These are phyloP conservation scores for Neolentinus lepideus DNA, from an alignment of 1,284 basidiomycete genomes.

Conservation along the genomic window DNA sequence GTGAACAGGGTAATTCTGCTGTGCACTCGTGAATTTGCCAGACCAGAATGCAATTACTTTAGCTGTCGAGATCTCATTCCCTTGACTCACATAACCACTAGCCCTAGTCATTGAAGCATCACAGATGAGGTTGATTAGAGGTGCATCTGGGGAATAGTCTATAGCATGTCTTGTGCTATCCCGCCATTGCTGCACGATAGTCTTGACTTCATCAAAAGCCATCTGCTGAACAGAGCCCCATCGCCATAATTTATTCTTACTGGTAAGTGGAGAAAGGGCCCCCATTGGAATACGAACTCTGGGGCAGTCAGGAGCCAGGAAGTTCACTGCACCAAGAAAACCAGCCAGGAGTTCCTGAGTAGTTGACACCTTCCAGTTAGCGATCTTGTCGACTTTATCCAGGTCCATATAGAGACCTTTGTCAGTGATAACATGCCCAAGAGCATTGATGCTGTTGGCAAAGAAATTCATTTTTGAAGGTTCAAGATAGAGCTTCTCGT, in stretches of 20 bases:
- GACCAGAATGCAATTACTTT: conserved; percentile 13
- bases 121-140: conserved; percentile 11
- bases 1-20: conserved; percentile 21
- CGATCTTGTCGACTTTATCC: conserved; percentile 20
- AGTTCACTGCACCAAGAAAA: conserved; percentile 21
- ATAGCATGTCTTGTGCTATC: conserved; percentile 14
- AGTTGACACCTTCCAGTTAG: conserved; percentile 22
- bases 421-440: conserved; percentile 23
- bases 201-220: conserved; percentile 21
- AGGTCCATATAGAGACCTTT: conserved; percentile 24
- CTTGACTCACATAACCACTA: conserved; percentile 16
- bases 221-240: conserved; percentile 19
- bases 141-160: conserved; percentile 13
- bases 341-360: conserved; percentile 11
- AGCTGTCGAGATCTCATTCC: conserved; percentile 11
- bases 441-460: conserved; percentile 14
- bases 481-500: not conserved
- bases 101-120: conserved; percentile 16
- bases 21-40: conserved; percentile 9
- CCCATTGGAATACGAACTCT: conserved; percentile 16
- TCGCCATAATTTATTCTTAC: conserved; percentile 6
- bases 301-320: conserved; percentile 13
- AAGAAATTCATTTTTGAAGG: conserved; percentile 6
- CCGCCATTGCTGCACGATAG: conserved; percentile 12
- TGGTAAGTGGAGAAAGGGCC: conserved; percentile 11